Percentiles rank a stretch among this genome's conserved stretches.
These are phyloP conservation scores for Anthracocystis walkeri DNA, from an alignment of 1,284 basidiomycete genomes.

Conservation along the genomic window DNA sequence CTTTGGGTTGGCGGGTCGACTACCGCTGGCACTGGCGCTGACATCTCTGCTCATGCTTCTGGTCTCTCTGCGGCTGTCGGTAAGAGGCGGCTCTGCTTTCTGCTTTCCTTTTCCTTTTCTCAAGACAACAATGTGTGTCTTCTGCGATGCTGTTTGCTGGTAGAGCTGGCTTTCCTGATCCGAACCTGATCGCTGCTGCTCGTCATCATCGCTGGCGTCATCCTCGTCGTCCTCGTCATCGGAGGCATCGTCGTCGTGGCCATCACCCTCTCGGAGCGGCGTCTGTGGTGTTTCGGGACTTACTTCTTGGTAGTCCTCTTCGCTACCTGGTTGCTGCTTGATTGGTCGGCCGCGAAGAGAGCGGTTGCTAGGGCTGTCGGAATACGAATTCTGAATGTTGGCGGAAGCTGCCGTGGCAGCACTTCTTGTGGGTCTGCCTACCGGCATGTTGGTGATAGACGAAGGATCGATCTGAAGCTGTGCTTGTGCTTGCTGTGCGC, in stretches of 20 bases:
- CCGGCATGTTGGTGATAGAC: slow-evolving; percentile 13
- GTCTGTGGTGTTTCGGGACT: slow-evolving; percentile 10
- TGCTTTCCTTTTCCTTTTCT: slow-evolving; percentile 6
- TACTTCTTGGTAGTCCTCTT: slow-evolving; percentile 45
- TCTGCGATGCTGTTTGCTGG: neutral
- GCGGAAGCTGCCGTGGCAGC: slow-evolving; percentile 28
- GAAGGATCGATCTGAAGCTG: slow-evolving; percentile 38
- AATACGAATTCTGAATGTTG: slow-evolving; percentile 21
- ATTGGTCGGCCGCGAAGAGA: slow-evolving; percentile 18
- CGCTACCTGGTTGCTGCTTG: slow-evolving; percentile 39
- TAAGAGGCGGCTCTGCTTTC: neutral
- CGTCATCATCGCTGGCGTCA: slow-evolving; percentile 1
- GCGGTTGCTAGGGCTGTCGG: slow-evolving; percentile 11
- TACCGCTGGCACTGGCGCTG: neutral
- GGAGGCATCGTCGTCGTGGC: neutral
- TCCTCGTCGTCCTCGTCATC: neutral
- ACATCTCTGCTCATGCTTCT: neutral
- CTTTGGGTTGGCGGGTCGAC: neutral
- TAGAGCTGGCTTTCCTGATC: neutral
- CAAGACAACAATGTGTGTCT: neutral
- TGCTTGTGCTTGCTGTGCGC: slow-evolving; percentile 35
- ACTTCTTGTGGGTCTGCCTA: slow-evolving; percentile 18
- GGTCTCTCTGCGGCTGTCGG: neutral
- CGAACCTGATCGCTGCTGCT: slow-evolving; percentile 1
- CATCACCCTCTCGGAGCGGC: too few relatives aligned